phyloP scores from a whole-genome alignment of 1,139 yeast genomes.

The Candida pseudoviswanathii region DNA sequence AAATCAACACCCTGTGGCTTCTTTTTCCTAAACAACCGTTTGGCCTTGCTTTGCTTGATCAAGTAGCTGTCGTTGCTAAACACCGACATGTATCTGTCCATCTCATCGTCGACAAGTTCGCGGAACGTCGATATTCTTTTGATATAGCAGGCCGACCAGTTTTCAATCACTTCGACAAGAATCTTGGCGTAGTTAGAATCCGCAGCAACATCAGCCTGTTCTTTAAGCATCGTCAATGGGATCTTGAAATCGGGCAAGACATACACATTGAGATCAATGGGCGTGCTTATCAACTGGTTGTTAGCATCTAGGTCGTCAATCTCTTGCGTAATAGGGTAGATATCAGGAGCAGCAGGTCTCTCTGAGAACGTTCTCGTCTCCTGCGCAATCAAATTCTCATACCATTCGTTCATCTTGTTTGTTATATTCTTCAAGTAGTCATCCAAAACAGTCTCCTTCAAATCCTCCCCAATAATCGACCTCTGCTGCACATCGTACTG shows the following conservation, averaged over 20 bases:
- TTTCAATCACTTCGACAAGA: conserved; percentile 77
- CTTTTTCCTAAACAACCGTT: conserved; percentile 44
- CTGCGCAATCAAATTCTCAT: conserved; percentile 60
- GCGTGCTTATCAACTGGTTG: conserved; percentile 63
- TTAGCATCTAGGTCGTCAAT: conserved; percentile 44
- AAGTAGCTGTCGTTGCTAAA: conserved; percentile 44
- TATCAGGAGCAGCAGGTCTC: conserved; percentile 73
- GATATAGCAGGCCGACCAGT: conserved; percentile 65
- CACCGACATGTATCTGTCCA: conserved; percentile 44
- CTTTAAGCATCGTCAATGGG: conserved; percentile 76
- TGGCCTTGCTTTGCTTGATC: conserved; percentile 44
- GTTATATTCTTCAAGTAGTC: conserved; percentile 75
- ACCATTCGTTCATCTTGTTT: conserved; percentile 81
- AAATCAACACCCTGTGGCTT: conserved; percentile 27
- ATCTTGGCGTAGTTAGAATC: conserved; percentile 84
- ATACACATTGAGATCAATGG: conserved; percentile 70
- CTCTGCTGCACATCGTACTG: conserved; percentile 44
- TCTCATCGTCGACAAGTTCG: conserved; percentile 59
- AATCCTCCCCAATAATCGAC: conserved; percentile 70
- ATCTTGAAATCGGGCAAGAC: conserved; percentile 56
- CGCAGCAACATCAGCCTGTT: conserved; percentile 91
- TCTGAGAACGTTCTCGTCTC: conserved; percentile 64
- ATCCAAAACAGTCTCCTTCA: conserved; percentile 59
- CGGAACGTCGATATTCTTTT: conserved; percentile 66
- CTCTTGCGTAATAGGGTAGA: conserved; percentile 41